A percentile compares a stretch with the other conserved stretches of the same genome.
Conservation (phyloP, 441 rosid genomes). For the Brassica balearica region DNA sequence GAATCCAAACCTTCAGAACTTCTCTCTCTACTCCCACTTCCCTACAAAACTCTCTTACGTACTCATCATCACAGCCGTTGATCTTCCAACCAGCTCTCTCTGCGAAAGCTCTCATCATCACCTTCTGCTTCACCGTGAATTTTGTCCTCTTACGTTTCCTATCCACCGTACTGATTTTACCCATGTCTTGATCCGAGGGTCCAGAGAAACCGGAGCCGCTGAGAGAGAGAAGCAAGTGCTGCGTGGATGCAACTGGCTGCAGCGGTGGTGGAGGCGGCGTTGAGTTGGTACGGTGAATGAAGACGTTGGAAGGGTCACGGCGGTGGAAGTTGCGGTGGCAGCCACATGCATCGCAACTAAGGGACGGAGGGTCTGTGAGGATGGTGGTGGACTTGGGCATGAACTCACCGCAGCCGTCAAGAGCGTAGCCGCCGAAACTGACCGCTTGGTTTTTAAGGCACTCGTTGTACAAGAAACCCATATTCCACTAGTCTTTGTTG, state of each 20-base stretch:
- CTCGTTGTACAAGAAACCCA: not conserved
- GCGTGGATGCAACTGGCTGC: not conserved
- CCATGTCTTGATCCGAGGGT: conserved; percentile 5
- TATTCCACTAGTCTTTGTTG: not conserved
- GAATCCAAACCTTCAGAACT: conserved; percentile 7
- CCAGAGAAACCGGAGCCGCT: conserved; percentile 7
- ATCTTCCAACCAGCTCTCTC: conserved; percentile 15
- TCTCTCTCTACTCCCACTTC: not conserved
- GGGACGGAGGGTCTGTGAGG: conserved; percentile 10
- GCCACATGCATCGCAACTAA: conserved; percentile 12
- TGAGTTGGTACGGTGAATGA: not conserved
- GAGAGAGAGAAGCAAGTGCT: not conserved
- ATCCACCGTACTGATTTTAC: not conserved
- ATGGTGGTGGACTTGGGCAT: conserved; percentile 6
- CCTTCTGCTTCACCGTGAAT: not conserved
- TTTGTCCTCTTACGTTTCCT: conserved; percentile 7
- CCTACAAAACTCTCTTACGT: not conserved
- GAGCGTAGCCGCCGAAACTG: conserved; percentile 12
- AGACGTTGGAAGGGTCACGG: not conserved
- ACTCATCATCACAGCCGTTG: conserved; percentile 3
- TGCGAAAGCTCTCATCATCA: conserved; percentile 2
- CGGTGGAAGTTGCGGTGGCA: conserved; percentile 23
- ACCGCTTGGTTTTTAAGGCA: conserved; percentile 16
- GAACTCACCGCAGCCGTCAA: conserved; percentile 20
- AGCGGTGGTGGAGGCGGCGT: not conserved